Evolutionary conservation across 2,329 filamentous ascomycete genomes (phyloP).

Genomic region (Colletotrichum falcatum): DNA sequence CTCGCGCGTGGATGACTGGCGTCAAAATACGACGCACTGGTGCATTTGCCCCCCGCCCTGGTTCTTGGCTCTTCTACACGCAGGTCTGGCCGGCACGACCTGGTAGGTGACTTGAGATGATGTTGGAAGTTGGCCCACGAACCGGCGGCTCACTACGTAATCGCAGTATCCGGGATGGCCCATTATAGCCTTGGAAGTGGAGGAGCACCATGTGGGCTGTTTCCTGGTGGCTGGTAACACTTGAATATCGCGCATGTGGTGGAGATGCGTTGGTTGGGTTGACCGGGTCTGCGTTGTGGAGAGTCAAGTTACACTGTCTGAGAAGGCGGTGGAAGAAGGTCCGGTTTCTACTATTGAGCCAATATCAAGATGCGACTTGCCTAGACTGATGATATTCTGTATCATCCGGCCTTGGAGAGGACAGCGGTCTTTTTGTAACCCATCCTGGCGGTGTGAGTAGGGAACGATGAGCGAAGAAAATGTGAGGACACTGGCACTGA

Average conservation of each 20-base stretch:
- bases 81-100: background rate
- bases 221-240: background rate
- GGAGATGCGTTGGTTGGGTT: background rate
- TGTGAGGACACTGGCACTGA: background rate
- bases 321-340: background rate
- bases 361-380: too few relatives aligned
- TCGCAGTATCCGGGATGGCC: background rate
- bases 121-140: background rate
- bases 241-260: background rate
- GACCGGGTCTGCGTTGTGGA: background rate
- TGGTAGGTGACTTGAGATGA: background rate
- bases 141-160: background rate
- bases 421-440: background rate
- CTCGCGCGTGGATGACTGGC: background rate
- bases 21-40: background rate
- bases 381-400: background rate
- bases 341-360: background rate
- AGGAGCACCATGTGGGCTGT: background rate
- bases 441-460: background rate
- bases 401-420: background rate
- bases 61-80: background rate
- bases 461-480: background rate
- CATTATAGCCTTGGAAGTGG: slow-evolving; percentile 1
- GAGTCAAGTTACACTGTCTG: background rate
- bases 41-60: too few relatives aligned